Percentiles rank a stretch among this genome's conserved stretches.
Conservation (phyloP, 1,284 basidiomycete species). For the Ustilago lituana region DNA sequence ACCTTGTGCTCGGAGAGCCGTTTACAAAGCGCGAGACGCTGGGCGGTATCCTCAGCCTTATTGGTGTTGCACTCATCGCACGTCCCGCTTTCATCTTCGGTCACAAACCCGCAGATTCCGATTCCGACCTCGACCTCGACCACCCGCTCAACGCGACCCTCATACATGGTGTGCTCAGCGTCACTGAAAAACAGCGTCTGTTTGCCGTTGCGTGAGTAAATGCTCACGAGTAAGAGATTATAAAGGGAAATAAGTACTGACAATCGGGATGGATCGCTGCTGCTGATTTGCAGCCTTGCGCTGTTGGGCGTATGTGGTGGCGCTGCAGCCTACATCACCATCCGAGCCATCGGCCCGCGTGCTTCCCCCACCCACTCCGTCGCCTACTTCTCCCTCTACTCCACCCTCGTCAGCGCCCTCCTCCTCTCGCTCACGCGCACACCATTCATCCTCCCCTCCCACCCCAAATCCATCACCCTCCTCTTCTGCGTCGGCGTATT, state of each 20-base stretch:
- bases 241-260: too few species aligned
- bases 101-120: slow-evolving; percentile 27
- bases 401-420: slow-evolving; percentile 72
- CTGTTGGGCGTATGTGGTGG: slow-evolving; percentile 74
- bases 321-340: slow-evolving; percentile 74
- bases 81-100: slow-evolving; percentile 51
- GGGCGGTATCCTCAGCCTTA: slow-evolving; percentile 75
- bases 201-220: slow-evolving; percentile 72
- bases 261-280: too few species aligned
- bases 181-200: slow-evolving; percentile 70
- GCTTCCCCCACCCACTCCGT: slow-evolving; percentile 80
- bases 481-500: slow-evolving; percentile 53
- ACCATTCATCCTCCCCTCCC: slow-evolving; percentile 36
- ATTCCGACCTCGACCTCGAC: slow-evolving; percentile 17
- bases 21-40: slow-evolving; percentile 74
- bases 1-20: slow-evolving; percentile 75
- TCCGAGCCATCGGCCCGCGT: slow-evolving; percentile 78
- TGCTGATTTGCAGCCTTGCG: slow-evolving; percentile 72
- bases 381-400: slow-evolving; percentile 75
- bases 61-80: slow-evolving; percentile 74
- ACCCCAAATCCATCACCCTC: slow-evolving; percentile 40
- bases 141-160: slow-evolving; percentile 9
- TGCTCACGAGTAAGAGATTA: too few species aligned
- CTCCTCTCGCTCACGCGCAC: slow-evolving; percentile 44
- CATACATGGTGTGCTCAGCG: too few species aligned